These are phyloP conservation scores for Phytopythium mirpurense DNA, from an alignment of 352 stramenopile genomes.

Conservation along the genomic window DNA sequence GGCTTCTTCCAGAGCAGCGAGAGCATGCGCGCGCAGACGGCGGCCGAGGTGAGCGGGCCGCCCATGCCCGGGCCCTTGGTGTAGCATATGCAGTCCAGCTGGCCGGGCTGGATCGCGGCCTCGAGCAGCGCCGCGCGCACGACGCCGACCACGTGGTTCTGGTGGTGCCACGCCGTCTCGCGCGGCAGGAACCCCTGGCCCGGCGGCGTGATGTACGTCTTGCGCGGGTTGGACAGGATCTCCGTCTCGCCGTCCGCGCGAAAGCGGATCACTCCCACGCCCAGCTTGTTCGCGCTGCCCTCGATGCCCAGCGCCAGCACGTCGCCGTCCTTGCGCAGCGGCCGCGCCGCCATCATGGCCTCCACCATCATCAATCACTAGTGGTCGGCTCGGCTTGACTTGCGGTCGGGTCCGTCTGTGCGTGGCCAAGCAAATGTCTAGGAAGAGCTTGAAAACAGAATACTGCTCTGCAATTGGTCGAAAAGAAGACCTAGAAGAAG, in stretches of 20 bases:
- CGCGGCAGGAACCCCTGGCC: constrained; percentile 97
- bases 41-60: constrained; percentile 94
- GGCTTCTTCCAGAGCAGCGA: constrained; percentile 95
- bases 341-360: constrained; percentile 11
- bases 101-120: constrained; percentile 75
- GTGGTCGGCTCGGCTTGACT: constrained; percentile 7
- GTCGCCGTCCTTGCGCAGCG: constrained; percentile 59
- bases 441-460: too few species aligned
- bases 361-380: too few species aligned
- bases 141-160: constrained; percentile 95
- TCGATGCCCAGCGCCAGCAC: constrained; percentile 97
- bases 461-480: too few species aligned
- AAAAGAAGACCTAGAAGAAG: too few species aligned
- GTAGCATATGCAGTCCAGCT: constrained; percentile 94
- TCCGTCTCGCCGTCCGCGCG: constrained; percentile 67
- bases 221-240: constrained; percentile 98
- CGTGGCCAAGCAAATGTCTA: too few species aligned
- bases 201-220: constrained; percentile 98
- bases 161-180: constrained; percentile 99
- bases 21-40: constrained; percentile 93
- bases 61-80: constrained; percentile 98
- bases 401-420: too few species aligned
- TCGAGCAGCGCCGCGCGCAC: constrained; percentile 93
- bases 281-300: constrained; percentile 98
- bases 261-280: constrained; percentile 82